These are phyloP conservation scores for Cyathus striatus DNA, from an alignment of 768 basidiomycete genomes.

Conservation along the genomic window DNA sequence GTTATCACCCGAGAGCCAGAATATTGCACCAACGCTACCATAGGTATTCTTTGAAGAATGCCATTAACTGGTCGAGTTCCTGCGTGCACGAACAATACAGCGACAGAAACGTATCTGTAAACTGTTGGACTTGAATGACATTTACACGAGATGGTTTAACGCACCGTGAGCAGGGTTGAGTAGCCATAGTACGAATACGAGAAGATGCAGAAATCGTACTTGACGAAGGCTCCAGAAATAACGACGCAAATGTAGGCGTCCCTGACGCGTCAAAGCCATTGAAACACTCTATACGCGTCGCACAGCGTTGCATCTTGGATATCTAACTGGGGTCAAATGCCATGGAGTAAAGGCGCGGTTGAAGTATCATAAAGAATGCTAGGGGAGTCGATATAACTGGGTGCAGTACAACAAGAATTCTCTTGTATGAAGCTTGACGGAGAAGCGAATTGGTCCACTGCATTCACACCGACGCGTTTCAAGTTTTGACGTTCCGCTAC, in stretches of 20 bases:
- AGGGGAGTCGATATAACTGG: neutral
- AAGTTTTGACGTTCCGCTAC: neutral
- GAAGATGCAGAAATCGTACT: neutral
- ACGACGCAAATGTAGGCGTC: neutral
- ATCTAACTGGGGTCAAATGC: neutral
- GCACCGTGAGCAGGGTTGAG: conserved; percentile 1
- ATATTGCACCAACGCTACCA: conserved; percentile 43
- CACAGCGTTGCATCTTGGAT: conserved; percentile 4
- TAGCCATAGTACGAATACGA: neutral
- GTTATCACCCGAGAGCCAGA: neutral
- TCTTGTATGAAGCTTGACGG: neutral
- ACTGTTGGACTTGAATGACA: no score
- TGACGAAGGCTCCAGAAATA: neutral
- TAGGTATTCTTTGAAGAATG: conserved; percentile 31
- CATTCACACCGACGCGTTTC: neutral
- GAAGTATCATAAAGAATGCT: neutral
- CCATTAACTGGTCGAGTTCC: conserved; percentile 22
- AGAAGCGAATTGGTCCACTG: neutral
- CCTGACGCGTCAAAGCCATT: conserved; percentile 1
- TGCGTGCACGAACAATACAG: conserved; percentile 38
- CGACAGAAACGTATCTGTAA: conserved; percentile 40
- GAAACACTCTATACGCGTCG: neutral
- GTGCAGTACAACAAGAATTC: neutral
- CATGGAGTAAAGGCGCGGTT: neutral
- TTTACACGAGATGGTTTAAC: no score